A percentile compares a stretch with the other conserved stretches of the same genome.
Evolutionary conservation across 163 green algal species (phyloP).

Genomic region (Volvox carteri): DNA sequence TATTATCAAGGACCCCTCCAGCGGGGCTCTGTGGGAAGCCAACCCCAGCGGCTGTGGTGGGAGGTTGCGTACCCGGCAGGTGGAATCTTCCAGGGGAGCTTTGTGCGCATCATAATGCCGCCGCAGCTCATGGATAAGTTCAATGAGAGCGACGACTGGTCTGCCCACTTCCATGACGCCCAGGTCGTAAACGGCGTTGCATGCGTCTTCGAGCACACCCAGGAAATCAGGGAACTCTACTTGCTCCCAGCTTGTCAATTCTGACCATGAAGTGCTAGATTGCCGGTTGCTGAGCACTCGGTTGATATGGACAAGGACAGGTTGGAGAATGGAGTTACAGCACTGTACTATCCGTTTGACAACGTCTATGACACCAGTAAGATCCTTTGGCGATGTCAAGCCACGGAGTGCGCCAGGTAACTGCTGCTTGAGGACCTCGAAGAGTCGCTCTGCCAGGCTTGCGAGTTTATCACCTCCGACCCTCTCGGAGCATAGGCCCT

Average conservation of each 20-base stretch:
- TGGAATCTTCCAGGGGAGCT: not conserved
- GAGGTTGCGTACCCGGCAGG: not conserved
- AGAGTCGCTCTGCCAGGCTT: constrained; percentile 18
- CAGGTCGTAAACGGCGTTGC: constrained; percentile 22
- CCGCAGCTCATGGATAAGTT: constrained; percentile 37
- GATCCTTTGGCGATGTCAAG: not conserved
- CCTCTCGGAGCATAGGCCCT: constrained; percentile 5
- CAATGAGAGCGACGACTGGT: constrained; percentile 7
- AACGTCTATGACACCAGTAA: not conserved
- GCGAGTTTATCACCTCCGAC: not conserved
- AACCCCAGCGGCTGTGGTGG: not conserved
- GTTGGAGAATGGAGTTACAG: constrained; percentile 25
- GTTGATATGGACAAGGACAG: constrained; percentile 35
- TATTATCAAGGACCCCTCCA: too few species aligned
- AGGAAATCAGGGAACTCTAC: constrained; percentile 55
- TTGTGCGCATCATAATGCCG: constrained; percentile 32
- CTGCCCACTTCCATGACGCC: constrained; percentile 52
- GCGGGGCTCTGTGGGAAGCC: too few species aligned
- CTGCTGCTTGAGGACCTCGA: not conserved
- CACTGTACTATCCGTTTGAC: not conserved
- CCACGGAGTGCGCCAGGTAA: not conserved
- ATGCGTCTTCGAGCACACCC: constrained; percentile 38
- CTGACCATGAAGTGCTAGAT: constrained; percentile 11
- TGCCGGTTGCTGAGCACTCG: constrained; percentile 39
- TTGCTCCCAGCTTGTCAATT: constrained; percentile 51